Base-by-base conservation (phyloP, 2,329 filamentous ascomycete species). In the Zymoseptoria pseudotritici region DNA sequence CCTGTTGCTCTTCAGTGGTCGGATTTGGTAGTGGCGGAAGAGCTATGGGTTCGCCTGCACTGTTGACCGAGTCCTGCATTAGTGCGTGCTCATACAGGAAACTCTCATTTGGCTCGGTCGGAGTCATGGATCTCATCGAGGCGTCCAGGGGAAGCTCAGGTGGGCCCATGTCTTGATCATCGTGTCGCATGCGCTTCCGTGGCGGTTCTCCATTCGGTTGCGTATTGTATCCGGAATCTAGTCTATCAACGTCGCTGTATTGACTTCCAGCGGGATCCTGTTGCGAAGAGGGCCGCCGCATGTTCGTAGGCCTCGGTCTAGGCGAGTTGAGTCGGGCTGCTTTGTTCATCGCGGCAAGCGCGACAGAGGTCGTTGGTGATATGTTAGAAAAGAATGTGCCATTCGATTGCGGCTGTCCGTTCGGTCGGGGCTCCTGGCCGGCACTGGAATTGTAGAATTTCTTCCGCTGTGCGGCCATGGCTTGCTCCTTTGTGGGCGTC, bases 351-450 rank as follows among this genome's bases (percentile, higher is more conserved):
- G 94, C 93, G 63, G 91, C 92, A 59, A 99, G 90, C 26, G 94
- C 94, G 69, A 91, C 93, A 4, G 90, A 94, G 1, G 94, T 92
- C 1, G 91, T 96, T 64, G 86, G 89, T 3, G 93, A 97, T 65
- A 99, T 97, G 71, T 95, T 97, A 72, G 92, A 92, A 79, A 99
- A 97, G 73, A 97, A 97, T 1, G 94, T 97, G 19, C 91, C 92
- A 53, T 89, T 86, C 19, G 80, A 86, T 67, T 64, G 61, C 4
- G 68, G 66, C 11, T 63, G 53, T 8, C 67, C 69, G 26, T 69
- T 72, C 6, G 67, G 63, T 55, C 91, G 83, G 54, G 62, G 60
- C 21, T 82, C 85, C 60, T 96, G 90, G 57, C 84, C 80, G 53
- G 82, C 84, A 54, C 84, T 53, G 52, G 52, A 26, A 66, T 88